Base-by-base conservation (phyloP, 1,284 basidiomycete genomes). In the Xanthoconium separans region DNA sequence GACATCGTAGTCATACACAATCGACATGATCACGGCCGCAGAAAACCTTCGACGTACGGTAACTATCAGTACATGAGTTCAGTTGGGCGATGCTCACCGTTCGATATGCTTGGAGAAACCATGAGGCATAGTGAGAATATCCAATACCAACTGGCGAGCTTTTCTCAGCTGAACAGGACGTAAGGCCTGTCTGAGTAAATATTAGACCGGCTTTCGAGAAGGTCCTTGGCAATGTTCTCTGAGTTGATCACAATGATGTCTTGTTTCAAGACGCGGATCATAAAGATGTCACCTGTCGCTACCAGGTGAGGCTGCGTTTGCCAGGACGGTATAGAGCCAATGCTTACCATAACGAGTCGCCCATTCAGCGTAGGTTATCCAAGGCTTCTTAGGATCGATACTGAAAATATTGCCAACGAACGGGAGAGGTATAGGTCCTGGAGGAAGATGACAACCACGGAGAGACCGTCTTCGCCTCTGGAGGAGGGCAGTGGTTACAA, bases 171-270 rank as follows among this genome's bases (percentile, higher is more conserved):
- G 66, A 31, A 59, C 36, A 7, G 63, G 65, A 37, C 30, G 65
- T 57, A 49, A 6, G 65, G 66, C 20, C 65, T 65, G 22, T 68
- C 65, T 4, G 65, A 68, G 43, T 70, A 66, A 44, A 63, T 53
- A 27, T 40, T 39, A 5, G 66, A 67, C 13, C 68, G 53, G 13
- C 51, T 55, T 2, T 67, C 65, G 9, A 66, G 30, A 9, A 66
- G 66, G 1, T 68, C 64, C 31, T 61, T 55, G 20, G 64, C 62
- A 29, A 63, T 34, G n/a, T 57, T 61, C 41, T 59, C 46, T 6
- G 66, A 65, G 44, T 40, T 58, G 8, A 69, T 59, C 4, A 70
- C 54, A 24, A 70, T 45, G 10, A 59, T 58, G 4, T 67, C 54
- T 49, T 70, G 58, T 27, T 58, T 55, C 8, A 70, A 29, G 3